These are phyloP conservation scores for Neurospora terricola DNA, from an alignment of 495 filamentous ascomycete genomes.

Conservation along the genomic window DNA sequence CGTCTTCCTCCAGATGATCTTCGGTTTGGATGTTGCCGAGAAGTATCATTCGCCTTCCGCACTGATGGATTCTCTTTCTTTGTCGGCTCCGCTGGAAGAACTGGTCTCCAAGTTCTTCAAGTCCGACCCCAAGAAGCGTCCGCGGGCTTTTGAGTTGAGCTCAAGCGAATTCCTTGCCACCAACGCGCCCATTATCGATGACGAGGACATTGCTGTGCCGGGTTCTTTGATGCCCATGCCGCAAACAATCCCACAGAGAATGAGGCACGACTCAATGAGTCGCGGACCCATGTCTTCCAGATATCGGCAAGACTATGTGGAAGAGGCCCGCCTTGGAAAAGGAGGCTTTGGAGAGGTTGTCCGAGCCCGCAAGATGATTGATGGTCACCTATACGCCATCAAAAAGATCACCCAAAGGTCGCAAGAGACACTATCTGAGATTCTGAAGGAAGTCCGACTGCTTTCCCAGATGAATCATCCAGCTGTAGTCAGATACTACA, in stretches of 20 bases:
- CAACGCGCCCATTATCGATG: conserved; percentile 44
- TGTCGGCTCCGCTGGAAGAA: conserved; percentile 69
- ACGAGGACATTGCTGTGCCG: conserved; percentile 24
- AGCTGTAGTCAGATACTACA: conserved; percentile 91
- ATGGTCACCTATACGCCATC: conserved; percentile 86
- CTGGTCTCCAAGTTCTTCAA: conserved; percentile 76
- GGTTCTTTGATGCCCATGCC: conserved; percentile 31
- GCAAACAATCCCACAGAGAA: conserved; percentile 27
- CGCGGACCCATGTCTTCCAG: conserved; percentile 45
- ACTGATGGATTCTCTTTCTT: conserved; percentile 47
- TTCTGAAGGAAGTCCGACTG: conserved; percentile 83
- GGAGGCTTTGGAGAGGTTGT: conserved; percentile 98
- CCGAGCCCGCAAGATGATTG: conserved; percentile 85
- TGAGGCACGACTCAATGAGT: conserved; percentile 42
- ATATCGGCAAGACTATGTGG: conserved; percentile 81
- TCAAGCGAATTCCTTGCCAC: conserved; percentile 76
- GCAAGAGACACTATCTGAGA: conserved; percentile 66
- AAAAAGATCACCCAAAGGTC: conserved; percentile 90
- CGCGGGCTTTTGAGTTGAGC: conserved; percentile 80
- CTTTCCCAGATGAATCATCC: conserved; percentile 89
- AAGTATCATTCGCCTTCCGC: conserved; percentile 70
- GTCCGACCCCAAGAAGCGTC: conserved; percentile 68
- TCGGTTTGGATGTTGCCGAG: conserved; percentile 65
- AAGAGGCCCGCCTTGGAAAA: conserved; percentile 79
- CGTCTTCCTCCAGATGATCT: conserved; percentile 86